These are phyloP conservation scores for Ogataea henricii DNA, from an alignment of 805 yeast species.

Conservation along the genomic window DNA sequence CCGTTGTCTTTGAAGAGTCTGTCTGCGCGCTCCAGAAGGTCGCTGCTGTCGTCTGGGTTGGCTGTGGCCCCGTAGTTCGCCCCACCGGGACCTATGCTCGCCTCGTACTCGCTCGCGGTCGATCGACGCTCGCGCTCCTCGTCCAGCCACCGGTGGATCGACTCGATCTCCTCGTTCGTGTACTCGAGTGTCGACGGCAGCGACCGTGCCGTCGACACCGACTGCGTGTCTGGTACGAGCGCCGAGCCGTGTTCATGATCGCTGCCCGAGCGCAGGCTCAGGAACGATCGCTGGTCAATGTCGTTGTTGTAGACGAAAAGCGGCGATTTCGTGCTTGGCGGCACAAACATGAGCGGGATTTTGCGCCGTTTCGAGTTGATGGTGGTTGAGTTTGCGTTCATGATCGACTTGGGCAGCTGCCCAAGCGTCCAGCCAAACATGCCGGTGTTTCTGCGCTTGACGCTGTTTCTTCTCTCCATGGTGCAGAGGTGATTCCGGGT, in stretches of 20 bases:
- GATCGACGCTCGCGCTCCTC: conserved; percentile 40
- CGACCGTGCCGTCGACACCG: conserved; percentile 37
- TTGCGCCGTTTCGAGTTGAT: conserved; percentile 38
- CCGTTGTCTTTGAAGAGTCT: conserved; percentile 26
- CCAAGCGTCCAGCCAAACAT: conserved; percentile 28
- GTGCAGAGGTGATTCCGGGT: no score
- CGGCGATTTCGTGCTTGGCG: conserved; percentile 40
- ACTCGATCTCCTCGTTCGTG: conserved; percentile 36
- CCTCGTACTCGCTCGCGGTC: conserved; percentile 17
- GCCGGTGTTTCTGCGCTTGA: conserved; percentile 27
- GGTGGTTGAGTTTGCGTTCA: conserved; percentile 30
- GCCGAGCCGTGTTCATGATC: conserved; percentile 29
- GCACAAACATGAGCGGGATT: conserved; percentile 38
- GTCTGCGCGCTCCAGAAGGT: conserved; percentile 29
- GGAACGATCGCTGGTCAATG: conserved; percentile 37
- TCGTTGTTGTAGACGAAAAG: conserved; percentile 36
- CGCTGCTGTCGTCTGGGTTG: conserved; percentile 22
- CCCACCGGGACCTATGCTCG: conserved; percentile 7
- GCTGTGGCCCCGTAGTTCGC: conserved; percentile 24
- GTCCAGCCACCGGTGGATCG: conserved; percentile 37
- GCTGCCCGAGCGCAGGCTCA: conserved; percentile 35
- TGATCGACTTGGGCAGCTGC: conserved; percentile 28
- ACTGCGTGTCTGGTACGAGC: conserved; percentile 29
- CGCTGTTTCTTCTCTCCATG: conserved; percentile 23
- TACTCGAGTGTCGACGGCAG: conserved; percentile 39